Evolutionary conservation across 2,329 filamentous ascomycete species (phyloP).

Genomic region (Colletotrichum sp.): DNA sequence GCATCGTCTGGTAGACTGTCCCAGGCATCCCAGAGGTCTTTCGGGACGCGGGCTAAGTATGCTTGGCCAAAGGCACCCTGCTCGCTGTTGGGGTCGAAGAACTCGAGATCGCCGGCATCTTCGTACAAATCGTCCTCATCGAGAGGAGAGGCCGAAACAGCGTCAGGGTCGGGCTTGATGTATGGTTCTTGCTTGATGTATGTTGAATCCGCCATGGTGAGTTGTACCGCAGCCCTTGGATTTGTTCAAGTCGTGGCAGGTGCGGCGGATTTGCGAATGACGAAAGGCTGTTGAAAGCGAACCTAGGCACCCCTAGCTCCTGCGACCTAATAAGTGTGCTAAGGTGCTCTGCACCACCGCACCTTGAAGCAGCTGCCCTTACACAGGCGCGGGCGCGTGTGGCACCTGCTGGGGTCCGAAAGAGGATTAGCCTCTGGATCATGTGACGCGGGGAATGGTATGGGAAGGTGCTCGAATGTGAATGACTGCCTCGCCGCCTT

Average conservation of each 20-base stretch:
- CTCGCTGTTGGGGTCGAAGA: constrained; percentile 49
- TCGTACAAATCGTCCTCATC: constrained; percentile 73
- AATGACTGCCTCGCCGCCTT: not conserved
- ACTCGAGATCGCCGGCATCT: constrained; percentile 62
- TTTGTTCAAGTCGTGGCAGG: not conserved
- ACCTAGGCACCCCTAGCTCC: not conserved
- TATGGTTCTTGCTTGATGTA: constrained; percentile 33
- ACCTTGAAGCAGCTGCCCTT: not conserved
- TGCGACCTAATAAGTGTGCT: not conserved
- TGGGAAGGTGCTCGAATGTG: not conserved
- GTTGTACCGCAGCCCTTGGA: not conserved
- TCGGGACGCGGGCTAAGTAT: constrained; percentile 81
- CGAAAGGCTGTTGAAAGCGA: not conserved
- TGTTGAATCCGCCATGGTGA: constrained; percentile 17
- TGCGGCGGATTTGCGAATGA: not conserved
- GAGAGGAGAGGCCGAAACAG: constrained; percentile 42
- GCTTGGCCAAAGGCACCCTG: constrained; percentile 22
- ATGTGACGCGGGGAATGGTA: not conserved
- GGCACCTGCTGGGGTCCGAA: not conserved
- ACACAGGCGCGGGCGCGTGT: not conserved
- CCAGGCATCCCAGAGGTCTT: constrained; percentile 84
- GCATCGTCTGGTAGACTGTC: constrained; percentile 76
- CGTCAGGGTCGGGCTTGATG: constrained; percentile 57
- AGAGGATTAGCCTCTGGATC: not conserved
- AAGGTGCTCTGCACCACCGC: not conserved